Percentiles rank a stretch among this genome's conserved stretches.
phyloP scores from a whole-genome alignment of 768 basidiomycete species.

The Rhizopogon vinicolor region DNA sequence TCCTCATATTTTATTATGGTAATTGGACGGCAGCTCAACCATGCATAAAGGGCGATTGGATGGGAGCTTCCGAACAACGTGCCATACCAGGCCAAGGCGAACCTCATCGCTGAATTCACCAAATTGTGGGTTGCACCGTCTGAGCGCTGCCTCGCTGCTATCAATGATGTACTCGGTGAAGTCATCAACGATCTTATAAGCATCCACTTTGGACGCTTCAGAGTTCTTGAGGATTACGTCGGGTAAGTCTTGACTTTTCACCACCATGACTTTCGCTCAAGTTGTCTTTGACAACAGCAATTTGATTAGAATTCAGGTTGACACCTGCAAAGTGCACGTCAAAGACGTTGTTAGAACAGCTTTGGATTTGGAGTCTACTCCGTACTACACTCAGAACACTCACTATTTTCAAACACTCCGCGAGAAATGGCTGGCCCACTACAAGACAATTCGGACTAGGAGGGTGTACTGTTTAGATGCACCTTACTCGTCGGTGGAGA shows the following conservation, averaged over 20 bases:
- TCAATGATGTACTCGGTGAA: constrained; percentile 27
- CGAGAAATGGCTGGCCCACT: constrained; percentile 20
- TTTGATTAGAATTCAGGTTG: constrained; percentile 23
- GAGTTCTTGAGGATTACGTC: constrained; percentile 27
- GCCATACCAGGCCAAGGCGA: constrained; percentile 35
- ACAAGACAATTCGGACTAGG: constrained; percentile 12
- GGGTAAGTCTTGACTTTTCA: constrained; percentile 22
- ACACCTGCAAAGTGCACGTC: constrained; percentile 20
- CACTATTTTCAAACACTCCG: constrained; percentile 16
- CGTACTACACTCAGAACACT: constrained; percentile 34
- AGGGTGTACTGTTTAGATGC: too few relatives aligned
- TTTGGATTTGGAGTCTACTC: constrained; percentile 33
- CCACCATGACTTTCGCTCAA: background rate
- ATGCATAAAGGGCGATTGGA: constrained; percentile 26
- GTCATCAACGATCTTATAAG: constrained; percentile 24
- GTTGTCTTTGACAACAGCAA: constrained; percentile 14
- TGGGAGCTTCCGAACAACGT: constrained; percentile 41
- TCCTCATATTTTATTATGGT: background rate
- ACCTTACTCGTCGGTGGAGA: background rate
- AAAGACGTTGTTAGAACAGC: constrained; percentile 25
- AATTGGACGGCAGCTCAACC: background rate
- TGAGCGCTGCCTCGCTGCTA: constrained; percentile 26
- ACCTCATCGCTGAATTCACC: constrained; percentile 31
- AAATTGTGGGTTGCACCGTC: constrained; percentile 33
- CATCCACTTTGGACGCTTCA: constrained; percentile 38